Percentiles rank a stretch among this genome's conserved stretches.
phyloP scores from a whole-genome alignment of 225 moss, liverwort and hornwort genomes.

The Climacium dendroides region DNA sequence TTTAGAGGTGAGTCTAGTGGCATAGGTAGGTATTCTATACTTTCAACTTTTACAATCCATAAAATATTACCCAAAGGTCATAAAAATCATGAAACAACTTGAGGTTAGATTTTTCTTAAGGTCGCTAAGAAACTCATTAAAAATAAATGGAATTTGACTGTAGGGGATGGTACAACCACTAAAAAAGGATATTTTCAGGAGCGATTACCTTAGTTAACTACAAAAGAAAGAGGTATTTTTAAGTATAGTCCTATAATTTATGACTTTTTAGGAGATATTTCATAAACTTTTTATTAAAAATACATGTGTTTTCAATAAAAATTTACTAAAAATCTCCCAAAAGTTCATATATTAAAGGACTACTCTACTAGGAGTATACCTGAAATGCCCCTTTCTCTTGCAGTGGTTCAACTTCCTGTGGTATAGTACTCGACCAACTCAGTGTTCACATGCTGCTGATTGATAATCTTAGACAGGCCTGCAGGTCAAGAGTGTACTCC shows the following conservation, averaged over 20 bases:
- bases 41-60: not conserved
- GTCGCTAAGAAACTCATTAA: rapidly evolving
- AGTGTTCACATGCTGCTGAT: not conserved
- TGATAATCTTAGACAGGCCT: not conserved
- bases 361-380: no score
- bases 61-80: rapidly evolving
- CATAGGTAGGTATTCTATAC: rapidly evolving
- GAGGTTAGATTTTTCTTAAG: not conserved
- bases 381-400: no score
- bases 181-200: not conserved
- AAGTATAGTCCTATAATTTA: no score
- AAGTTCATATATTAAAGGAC: no score
- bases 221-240: no score
- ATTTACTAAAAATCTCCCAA: no score
- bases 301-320: no score
- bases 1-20: no score
- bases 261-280: no score
- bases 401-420: not conserved
- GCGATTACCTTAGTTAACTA: no score
- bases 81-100: not conserved
- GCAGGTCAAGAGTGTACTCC: not conserved
- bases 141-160: not conserved
- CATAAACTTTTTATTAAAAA: no score
- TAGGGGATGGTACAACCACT: not conserved
- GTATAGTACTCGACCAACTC: not conserved